Evolutionary conservation across 2,329 filamentous ascomycete genomes (phyloP), one percentile per base, ranked within the genome.

Genomic region (Aaosphaeria pasadenensis): DNA sequence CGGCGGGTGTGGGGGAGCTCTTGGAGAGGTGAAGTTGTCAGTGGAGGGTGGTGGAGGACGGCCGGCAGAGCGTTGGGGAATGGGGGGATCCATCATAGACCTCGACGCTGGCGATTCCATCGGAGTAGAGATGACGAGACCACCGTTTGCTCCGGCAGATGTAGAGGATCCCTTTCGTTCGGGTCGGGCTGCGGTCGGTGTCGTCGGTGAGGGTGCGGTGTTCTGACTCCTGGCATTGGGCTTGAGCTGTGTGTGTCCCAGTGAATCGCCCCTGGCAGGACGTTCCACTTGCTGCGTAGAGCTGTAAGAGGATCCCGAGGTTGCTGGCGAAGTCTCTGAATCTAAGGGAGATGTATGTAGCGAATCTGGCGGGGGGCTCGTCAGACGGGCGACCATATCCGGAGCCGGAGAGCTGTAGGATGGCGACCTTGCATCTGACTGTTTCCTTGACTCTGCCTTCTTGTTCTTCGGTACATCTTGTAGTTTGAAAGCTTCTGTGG

Each of bases 391-490:
- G 52, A 55, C 62, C 53, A 74, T 64, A 31, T 73, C 70, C 29
- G 70, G 69, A 31, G 66, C 61, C 31, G 74, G 72, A 11, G 71
- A 70, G 36, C 74, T 71, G 29, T 68, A 62, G n/a, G 67, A 59
- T 24, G 71, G 67, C 17, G 71, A 64, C 31, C 70, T 68, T 5
- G 69, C 69, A n/a, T 74, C 72, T 5, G 73, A 72, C 54, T 70
- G 74, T 45, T 74, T 71, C 52, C 72, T 64, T n/a, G 74, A 72
- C 44, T 67, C 76, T 30, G 72, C 72, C 66, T 77, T 79, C 64
- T 77, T 80, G 60, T 77, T 81, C 69, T 85, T 87, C 0, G 90
- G 89, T 1, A 87, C 88, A 43, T 95, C 89, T 62, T 92, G 89
- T 39, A 94, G 71, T 70, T 86, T 89, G 71, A 91, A 91, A 6